Base-by-base conservation (phyloP, 164 flowering plant genomes). In the Litsea cubeba region DNA sequence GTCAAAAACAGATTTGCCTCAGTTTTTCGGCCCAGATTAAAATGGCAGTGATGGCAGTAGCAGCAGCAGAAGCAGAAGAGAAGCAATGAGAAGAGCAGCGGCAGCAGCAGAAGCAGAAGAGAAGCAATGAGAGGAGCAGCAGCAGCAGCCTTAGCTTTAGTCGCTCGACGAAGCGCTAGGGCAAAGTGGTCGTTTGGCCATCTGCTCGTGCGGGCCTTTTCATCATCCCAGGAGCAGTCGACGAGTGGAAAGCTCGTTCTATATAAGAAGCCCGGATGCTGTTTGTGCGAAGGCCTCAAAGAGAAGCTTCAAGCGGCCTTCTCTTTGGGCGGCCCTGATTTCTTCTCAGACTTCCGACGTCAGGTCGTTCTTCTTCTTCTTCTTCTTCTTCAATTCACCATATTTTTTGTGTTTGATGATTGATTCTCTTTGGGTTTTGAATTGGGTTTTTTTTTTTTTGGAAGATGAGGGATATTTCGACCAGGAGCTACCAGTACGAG, bases 281-380 rank as follows among this genome's bases (percentile, higher is more conserved):
- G 99, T 79, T 85, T 93, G 86, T 95, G 98, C 80, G 98, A 95
- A 76, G 97, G 97, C 77, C 94, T 91, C 85, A 91, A 93, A 83
- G 95, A 95, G 72, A 93, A 93, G 80, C 92, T 91, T 54, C 80
- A 86, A 12, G 85, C 89, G n/a, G 99, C 95, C 0, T 89, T 95
- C 76, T 76, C 79, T 67, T 85, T 92, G 64, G 73, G 84, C 11
- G 84, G 85, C n/a, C 84, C 91, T 10, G 85, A 89, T 79, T 83
- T 94, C 12, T 89, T 93, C 71, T 76, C 81, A 68, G 94, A 90
- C 74, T 86, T 93, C 40, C 80, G 85, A 30, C 82, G 90, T 17
- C 86, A 90, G 94, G 97, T 85, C 58, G n/a, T 54, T 68, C 18
- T 15, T 65, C 62, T 65, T 46, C 64, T 51, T 50, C 22, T 62